Conservation (phyloP, 1,284 basidiomycete genomes). For the Leccinum fuscescens region DNA sequence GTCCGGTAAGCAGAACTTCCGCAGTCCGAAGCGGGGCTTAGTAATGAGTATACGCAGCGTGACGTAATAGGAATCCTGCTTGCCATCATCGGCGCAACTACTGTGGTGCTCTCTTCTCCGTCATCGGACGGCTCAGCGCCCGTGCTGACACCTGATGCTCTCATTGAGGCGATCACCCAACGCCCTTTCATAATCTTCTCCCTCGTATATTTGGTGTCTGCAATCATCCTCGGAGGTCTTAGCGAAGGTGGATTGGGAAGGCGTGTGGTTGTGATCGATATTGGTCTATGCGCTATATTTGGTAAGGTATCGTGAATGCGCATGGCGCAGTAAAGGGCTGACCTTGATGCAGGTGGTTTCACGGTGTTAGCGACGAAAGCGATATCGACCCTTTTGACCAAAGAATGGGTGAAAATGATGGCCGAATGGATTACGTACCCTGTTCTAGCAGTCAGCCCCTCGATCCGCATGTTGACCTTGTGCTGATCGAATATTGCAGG, state of each 20-base stretch:
- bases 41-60: conserved; percentile 40
- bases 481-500: conserved; percentile 39
- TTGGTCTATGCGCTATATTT: conserved; percentile 86
- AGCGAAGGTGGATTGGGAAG: conserved; percentile 62
- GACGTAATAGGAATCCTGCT: conserved; percentile 88
- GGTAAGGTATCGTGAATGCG: conserved; percentile 44
- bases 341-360: conserved; percentile 68
- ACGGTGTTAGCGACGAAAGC: conserved; percentile 95
- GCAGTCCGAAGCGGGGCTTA: background rate
- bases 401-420: conserved; percentile 74
- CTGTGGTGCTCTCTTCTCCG: conserved; percentile 85
- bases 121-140: conserved; percentile 52
- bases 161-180: conserved; percentile 70
- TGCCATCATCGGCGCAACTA: conserved; percentile 82
- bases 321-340: conserved; percentile 4
- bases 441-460: conserved; percentile 52
- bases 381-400: conserved; percentile 80
- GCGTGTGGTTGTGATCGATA: conserved; percentile 78
- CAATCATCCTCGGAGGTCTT: conserved; percentile 58
- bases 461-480: conserved; percentile 18
- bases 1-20: conserved; percentile 46
- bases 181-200: conserved; percentile 77
- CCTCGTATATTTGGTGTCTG: conserved; percentile 55
- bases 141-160: conserved; percentile 66
- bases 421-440: conserved; percentile 79